Conservation (phyloP, 2,329 filamentous ascomycete genomes). For the Fusarium aywerte region DNA sequence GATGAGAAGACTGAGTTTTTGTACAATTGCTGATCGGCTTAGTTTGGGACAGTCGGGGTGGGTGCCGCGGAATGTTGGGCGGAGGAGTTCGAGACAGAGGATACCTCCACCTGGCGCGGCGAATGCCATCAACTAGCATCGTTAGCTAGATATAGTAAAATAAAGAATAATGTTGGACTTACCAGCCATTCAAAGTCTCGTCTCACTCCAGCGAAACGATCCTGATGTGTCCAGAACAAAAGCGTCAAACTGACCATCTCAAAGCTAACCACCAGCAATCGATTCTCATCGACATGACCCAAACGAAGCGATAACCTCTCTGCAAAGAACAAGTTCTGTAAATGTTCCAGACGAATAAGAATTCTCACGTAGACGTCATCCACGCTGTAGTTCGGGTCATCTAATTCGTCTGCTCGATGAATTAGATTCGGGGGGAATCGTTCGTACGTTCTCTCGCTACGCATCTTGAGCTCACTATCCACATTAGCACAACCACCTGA, state of each 20-base stretch:
- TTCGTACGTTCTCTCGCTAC: slow-evolving; percentile 48
- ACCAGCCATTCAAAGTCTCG: slow-evolving; percentile 63
- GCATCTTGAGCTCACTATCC: slow-evolving; percentile 51
- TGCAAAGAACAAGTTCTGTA: slow-evolving; percentile 69
- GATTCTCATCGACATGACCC: slow-evolving; percentile 51
- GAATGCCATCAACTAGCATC: slow-evolving; percentile 58
- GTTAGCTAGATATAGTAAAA: neutral
- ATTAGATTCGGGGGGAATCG: slow-evolving; percentile 54
- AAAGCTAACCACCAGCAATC: slow-evolving; percentile 58
- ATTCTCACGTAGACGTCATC: slow-evolving; percentile 56
- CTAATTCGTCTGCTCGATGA: slow-evolving; percentile 53
- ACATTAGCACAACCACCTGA: neutral
- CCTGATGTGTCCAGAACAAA: slow-evolving; percentile 61
- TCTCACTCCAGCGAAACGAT: slow-evolving; percentile 55
- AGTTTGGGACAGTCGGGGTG: slow-evolving; percentile 51
- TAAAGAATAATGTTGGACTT: slow-evolving; percentile 13
- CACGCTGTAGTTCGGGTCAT: slow-evolving; percentile 46
- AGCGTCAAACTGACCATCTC: slow-evolving; percentile 60
- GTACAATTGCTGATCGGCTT: slow-evolving; percentile 60
- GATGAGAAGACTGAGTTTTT: slow-evolving; percentile 62
- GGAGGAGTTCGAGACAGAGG: slow-evolving; percentile 61
- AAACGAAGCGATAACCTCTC: slow-evolving; percentile 65
- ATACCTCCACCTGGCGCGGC: slow-evolving; percentile 62
- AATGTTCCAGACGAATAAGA: slow-evolving; percentile 60
- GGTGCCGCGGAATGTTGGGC: slow-evolving; percentile 52